Conservation (phyloP, 1,284 basidiomycete genomes). For the Ceratobasidium sp. region DNA sequence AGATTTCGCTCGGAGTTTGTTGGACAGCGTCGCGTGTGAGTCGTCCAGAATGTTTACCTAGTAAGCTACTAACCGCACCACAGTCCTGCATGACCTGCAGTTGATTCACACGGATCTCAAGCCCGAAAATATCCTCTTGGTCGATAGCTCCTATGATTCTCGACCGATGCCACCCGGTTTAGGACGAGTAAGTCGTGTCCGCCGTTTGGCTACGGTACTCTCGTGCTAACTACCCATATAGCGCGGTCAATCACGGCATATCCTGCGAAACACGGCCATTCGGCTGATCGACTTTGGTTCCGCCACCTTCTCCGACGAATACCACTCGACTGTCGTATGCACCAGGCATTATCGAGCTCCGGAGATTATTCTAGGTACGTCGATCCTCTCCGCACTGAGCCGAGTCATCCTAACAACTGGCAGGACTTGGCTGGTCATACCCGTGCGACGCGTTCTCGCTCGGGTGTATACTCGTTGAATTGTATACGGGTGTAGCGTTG, state of each 20-base stretch:
- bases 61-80: slow-evolving; percentile 39
- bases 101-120: slow-evolving; percentile 99
- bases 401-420: slow-evolving; percentile 21
- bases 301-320: slow-evolving; percentile 98
- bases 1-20: slow-evolving; percentile 91
- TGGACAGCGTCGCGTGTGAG: slow-evolving; percentile 95
- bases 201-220: neutral
- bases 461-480: slow-evolving; percentile 98
- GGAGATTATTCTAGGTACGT: slow-evolving; percentile 95
- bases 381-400: neutral
- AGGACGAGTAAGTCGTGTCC: slow-evolving; percentile 44
- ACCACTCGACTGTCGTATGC: slow-evolving; percentile 97
- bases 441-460: slow-evolving; percentile 99
- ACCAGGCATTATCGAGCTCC: slow-evolving; percentile 99
- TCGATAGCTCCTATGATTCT: slow-evolving; percentile 64
- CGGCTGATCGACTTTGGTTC: slow-evolving; percentile 99
- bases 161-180: slow-evolving; percentile 33
- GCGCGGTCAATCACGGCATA: slow-evolving; percentile 64
- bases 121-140: slow-evolving; percentile 97
- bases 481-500: slow-evolving; percentile 96
- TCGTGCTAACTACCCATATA: neutral
- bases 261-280: slow-evolving; percentile 91
- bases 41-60: slow-evolving; percentile 50
- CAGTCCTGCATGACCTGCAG: slow-evolving; percentile 92
- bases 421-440: slow-evolving; percentile 97